Conservation (phyloP, 1,139 yeast genomes). For the Suhomyces bolitotheri region DNA sequence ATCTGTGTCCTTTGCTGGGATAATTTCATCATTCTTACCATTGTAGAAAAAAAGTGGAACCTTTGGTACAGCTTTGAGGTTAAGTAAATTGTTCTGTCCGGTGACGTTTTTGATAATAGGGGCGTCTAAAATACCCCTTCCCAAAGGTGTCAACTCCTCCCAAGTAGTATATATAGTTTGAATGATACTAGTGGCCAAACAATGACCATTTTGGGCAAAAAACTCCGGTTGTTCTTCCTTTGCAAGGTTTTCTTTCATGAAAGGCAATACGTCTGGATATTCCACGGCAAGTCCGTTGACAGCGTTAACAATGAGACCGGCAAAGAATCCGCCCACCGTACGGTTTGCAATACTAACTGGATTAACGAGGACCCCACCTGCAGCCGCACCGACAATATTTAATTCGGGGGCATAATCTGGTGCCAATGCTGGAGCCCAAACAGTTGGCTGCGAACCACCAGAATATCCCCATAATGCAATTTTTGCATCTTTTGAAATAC, state of each 20-base stretch:
- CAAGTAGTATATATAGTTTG: not conserved
- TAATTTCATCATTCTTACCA: slow-evolving; percentile 28
- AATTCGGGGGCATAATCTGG: slow-evolving; percentile 36
- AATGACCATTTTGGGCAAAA: slow-evolving; percentile 1
- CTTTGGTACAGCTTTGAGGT: slow-evolving; percentile 23
- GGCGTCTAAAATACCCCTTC: not conserved
- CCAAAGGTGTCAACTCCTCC: slow-evolving; percentile 2
- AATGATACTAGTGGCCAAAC: slow-evolving; percentile 1
- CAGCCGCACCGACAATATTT: slow-evolving; percentile 31
- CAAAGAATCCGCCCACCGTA: slow-evolving; percentile 25
- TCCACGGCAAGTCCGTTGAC: slow-evolving; percentile 29
- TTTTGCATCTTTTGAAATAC: slow-evolving; percentile 24
- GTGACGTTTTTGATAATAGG: slow-evolving; percentile 1
- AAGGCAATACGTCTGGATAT: slow-evolving; percentile 23
- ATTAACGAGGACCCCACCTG: slow-evolving; percentile 37
- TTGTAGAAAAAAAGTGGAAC: slow-evolving; percentile 39
- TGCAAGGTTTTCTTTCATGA: slow-evolving; percentile 5
- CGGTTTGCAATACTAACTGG: slow-evolving; percentile 20
- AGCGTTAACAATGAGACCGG: slow-evolving; percentile 30
- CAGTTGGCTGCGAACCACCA: slow-evolving; percentile 37
- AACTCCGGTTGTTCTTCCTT: not conserved
- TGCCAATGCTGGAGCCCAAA: slow-evolving; percentile 39
- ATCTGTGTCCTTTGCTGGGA: slow-evolving; percentile 17
- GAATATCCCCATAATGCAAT: slow-evolving; percentile 38
- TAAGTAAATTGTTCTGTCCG: slow-evolving; percentile 2